Base-by-base conservation (phyloP, 768 basidiomycete genomes). In the Paxillus ammoniavirescens region DNA sequence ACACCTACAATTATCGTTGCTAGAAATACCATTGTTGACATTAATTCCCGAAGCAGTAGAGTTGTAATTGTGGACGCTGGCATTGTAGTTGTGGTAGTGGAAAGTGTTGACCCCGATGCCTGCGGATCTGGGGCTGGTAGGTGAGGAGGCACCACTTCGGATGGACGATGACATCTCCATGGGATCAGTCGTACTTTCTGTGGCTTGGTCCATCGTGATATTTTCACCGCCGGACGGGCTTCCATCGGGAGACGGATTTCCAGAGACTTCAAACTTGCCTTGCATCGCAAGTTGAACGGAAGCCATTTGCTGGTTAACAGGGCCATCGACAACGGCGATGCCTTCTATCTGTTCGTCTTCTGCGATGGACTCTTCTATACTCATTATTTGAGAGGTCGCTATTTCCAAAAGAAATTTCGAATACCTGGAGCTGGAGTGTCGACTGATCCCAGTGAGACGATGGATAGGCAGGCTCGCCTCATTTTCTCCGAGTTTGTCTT, bases 401-500 rank as follows among this genome's bases (percentile, higher is more conserved):
- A 10, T 33, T 33, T 33, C 10, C 10, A 10, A 38, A 38, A 38
- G 37, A 38, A 38, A 38, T 38, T 12, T 13, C 13, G 12, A 38
- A 38, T 38, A 17, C 37, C n/a, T 38, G 9, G 14, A 38, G 14
- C 37, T 15, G 9, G n/a, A 15, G 14, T 7, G 3, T 2, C 9
- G 40, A 47, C 46, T 12, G n/a, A n/a, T n/a, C n/a, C n/a, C n/a
- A 14, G 8, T 15, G 38, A 18, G 5, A 35, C 21, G 4, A 42
- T 37, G 5, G 52, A 48, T 28, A 53, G 23, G 23, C 23, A 28
- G 17, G 2, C 15, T 9, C 52, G 43, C 30, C 40, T 47, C 8
- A 53, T 15, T n/a, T 1, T 26, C 44, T 53, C 52, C 8, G 52
- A 53, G 14, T 36, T 42, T 1, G 15, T 47, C 52, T 53, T 2